Conservation (phyloP, 108 stramenopile genomes). For the Conticribra guillardii region DNA sequence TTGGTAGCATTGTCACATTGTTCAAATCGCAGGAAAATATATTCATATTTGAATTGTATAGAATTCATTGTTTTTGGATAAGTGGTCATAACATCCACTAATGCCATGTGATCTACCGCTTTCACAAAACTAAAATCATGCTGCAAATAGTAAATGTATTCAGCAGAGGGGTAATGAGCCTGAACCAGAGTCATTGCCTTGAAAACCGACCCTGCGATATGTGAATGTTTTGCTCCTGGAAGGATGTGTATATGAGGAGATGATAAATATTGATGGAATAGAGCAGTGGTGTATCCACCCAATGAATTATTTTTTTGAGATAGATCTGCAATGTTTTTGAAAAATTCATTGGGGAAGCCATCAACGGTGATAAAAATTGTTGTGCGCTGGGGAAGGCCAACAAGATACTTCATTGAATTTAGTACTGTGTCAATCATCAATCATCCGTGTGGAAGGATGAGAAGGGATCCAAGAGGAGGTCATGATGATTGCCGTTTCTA, state of each 20-base stretch:
- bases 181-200: neutral
- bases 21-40: neutral
- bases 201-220: neutral
- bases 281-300: neutral
- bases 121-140: neutral
- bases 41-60: neutral
- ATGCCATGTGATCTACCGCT: neutral
- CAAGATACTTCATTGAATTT: neutral
- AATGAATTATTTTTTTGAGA: neutral
- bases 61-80: neutral
- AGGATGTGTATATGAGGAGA: neutral
- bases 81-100: neutral
- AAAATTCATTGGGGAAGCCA: neutral
- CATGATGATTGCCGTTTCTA: constrained; percentile 19
- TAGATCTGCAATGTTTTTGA: neutral
- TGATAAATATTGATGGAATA: neutral
- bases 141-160: neutral
- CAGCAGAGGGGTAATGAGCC: neutral
- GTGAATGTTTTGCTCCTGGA: neutral
- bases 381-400: neutral
- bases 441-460: constrained; percentile 8
- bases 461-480: constrained; percentile 13
- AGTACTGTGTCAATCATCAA: constrained; percentile 10
- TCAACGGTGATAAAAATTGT: neutral
- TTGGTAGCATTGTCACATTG: neutral